Conservation (phyloP, 148 eudicot genomes). For the Bassia scoparia region DNA sequence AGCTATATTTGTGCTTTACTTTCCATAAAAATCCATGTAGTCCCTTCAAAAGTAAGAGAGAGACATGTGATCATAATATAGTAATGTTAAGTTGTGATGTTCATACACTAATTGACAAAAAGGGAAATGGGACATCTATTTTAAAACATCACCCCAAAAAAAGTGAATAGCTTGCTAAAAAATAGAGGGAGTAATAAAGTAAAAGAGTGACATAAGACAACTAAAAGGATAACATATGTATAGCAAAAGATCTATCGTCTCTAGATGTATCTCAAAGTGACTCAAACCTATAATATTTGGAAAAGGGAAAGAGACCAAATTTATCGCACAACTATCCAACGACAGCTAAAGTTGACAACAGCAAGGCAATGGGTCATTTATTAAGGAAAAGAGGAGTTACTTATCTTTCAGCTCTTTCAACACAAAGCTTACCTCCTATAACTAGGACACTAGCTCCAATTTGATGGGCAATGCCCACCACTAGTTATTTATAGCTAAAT, state of each 20-base stretch:
- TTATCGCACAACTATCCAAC: not conserved
- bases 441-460: not conserved
- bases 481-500: not conserved
- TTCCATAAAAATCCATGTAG: no score
- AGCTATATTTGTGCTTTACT: no score
- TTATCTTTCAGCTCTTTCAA: not conserved
- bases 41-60: no score
- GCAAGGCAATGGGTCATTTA: not conserved
- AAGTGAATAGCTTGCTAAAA: no score
- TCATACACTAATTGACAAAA: no score
- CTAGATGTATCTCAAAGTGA: not conserved
- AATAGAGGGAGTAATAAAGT: no score
- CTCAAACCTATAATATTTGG: not conserved
- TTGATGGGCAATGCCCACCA: not conserved
- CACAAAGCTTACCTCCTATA: not conserved
- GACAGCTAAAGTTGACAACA: not conserved
- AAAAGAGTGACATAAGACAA: not conserved
- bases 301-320: not conserved
- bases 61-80: no score
- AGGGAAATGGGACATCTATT: no score
- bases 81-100: no score
- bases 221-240: not conserved
- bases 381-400: not conserved
- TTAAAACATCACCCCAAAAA: no score
- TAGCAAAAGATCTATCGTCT: not conserved